These are phyloP conservation scores for Ganoderma boninense DNA, from an alignment of 1,284 basidiomycete species.

Conservation along the genomic window DNA sequence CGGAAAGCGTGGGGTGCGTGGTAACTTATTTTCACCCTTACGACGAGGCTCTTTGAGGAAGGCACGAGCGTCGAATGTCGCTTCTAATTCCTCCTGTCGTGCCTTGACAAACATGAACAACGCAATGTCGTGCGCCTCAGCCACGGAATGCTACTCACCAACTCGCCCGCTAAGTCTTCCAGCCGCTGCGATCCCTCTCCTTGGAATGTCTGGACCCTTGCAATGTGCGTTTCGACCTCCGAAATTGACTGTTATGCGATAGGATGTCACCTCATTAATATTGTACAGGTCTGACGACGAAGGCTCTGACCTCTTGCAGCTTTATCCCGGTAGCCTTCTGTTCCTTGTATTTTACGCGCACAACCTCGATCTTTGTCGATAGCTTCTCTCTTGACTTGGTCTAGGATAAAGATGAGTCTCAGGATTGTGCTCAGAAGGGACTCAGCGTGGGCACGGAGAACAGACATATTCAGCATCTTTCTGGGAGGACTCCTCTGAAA, in stretches of 20 bases:
- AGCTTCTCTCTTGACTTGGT: constrained; percentile 6
- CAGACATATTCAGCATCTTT: constrained; percentile 7
- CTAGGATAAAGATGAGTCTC: background rate
- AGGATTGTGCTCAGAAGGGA: background rate
- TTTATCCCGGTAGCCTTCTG: constrained; percentile 5
- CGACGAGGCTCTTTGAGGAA: background rate
- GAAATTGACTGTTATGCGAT: background rate
- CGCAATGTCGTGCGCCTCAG: background rate
- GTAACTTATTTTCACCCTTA: background rate
- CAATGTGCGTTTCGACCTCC: background rate
- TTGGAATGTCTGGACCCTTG: background rate
- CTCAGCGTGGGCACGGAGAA: background rate
- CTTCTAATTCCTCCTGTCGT: background rate
- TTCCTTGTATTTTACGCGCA: constrained; percentile 19
- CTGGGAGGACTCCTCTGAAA: background rate
- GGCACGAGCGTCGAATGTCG: background rate
- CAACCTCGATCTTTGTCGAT: constrained; percentile 1
- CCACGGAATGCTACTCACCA: background rate
- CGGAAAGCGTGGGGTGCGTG: background rate
- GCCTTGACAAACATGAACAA: background rate
- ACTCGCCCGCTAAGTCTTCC: background rate
- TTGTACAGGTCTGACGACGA: background rate
- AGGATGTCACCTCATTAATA: background rate
- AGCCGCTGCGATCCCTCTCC: background rate
- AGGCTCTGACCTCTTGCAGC: constrained; percentile 11